These are phyloP conservation scores for Colletotrichum sp. DNA, from an alignment of 2,329 filamentous ascomycete species.

Conservation along the genomic window DNA sequence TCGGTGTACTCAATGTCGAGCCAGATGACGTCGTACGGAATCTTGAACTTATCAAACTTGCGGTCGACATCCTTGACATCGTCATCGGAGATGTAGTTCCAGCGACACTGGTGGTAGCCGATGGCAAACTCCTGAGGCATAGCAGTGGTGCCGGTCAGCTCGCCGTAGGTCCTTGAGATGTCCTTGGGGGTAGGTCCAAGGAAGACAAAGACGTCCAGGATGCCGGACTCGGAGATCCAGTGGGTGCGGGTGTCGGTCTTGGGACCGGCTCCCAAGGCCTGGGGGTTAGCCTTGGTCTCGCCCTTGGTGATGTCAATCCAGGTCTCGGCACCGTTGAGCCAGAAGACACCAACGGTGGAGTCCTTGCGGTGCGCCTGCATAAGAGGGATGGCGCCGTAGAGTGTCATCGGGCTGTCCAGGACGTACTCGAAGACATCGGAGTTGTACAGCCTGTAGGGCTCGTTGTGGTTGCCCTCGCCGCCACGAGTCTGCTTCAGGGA, in stretches of 20 bases:
- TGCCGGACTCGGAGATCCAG: conserved; percentile 93
- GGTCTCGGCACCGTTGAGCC: conserved; percentile 96
- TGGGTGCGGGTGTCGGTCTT: conserved; percentile 86
- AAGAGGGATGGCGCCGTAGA: conserved; percentile 96
- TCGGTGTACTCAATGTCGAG: conserved; percentile 98
- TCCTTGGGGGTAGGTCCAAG: conserved; percentile 87
- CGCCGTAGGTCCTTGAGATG: conserved; percentile 80
- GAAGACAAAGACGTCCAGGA: conserved; percentile 93
- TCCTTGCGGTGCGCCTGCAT: conserved; percentile 97
- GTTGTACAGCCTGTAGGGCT: conserved; percentile 96
- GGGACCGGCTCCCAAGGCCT: conserved; percentile 72
- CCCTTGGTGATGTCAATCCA: conserved; percentile 95
- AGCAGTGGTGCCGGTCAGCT: conserved; percentile 89
- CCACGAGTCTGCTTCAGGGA: conserved; percentile 91
- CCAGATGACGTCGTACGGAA: conserved; percentile 99
- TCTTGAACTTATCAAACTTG: conserved; percentile 93
- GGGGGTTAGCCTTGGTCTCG: conserved; percentile 74
- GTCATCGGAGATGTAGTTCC: conserved; percentile 98
- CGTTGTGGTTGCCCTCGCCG: conserved; percentile 80
- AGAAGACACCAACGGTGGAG: conserved; percentile 95
- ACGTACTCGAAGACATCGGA: conserved; percentile 98
- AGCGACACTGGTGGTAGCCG: conserved; percentile 96
- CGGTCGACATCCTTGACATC: conserved; percentile 96
- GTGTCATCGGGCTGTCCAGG: conserved; percentile 95
- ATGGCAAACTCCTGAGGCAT: conserved; percentile 92